A percentile compares a stretch with the other conserved stretches of the same genome.
Evolutionary conservation across 257 asterid genomes (phyloP).

Genomic region (Agastache rugosa): DNA sequence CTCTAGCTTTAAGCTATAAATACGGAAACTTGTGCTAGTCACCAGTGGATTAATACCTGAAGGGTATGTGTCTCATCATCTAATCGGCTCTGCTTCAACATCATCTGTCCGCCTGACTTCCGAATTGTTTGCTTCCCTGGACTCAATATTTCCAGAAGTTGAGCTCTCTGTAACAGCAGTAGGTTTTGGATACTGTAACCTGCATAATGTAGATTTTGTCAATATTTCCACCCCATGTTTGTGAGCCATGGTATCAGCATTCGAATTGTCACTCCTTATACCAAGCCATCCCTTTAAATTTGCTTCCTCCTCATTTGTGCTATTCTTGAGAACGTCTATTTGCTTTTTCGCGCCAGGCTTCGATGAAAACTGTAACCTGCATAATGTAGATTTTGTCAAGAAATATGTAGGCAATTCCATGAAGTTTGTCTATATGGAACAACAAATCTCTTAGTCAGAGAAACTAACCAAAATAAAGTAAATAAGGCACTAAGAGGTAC

Average conservation of each 20-base stretch:
- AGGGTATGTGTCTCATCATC: conserved; percentile 87
- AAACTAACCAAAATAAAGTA: neutral
- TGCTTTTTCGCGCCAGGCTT: conserved; percentile 93
- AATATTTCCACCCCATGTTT: conserved; percentile 99
- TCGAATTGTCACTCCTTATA: conserved; percentile 56
- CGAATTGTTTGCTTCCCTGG: conserved; percentile 43
- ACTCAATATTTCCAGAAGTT: conserved; percentile 38
- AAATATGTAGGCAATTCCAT: conserved; percentile 9
- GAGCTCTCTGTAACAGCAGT: conserved; percentile 47
- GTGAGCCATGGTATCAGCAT: conserved; percentile 89
- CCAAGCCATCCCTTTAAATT: conserved; percentile 92
- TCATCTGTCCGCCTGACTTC: conserved; percentile 55
- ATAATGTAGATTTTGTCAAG: conserved; percentile 23
- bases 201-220: too few species aligned
- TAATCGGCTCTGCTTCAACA: conserved; percentile 56
- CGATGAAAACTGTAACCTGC: conserved; percentile 86
- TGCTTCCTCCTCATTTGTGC: conserved; percentile 74
- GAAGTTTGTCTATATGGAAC: conserved; percentile 7
- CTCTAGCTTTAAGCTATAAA: neutral
- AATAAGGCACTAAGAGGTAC: neutral
- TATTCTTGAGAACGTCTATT: conserved; percentile 80
- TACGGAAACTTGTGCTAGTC: conserved; percentile 17
- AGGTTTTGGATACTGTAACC: too few species aligned
- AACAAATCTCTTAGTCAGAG: conserved; percentile 19
- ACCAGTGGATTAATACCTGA: conserved; percentile 60